These are phyloP conservation scores for Centaurea solstitialis DNA, from an alignment of 129 eudicot species.

Conservation along the genomic window DNA sequence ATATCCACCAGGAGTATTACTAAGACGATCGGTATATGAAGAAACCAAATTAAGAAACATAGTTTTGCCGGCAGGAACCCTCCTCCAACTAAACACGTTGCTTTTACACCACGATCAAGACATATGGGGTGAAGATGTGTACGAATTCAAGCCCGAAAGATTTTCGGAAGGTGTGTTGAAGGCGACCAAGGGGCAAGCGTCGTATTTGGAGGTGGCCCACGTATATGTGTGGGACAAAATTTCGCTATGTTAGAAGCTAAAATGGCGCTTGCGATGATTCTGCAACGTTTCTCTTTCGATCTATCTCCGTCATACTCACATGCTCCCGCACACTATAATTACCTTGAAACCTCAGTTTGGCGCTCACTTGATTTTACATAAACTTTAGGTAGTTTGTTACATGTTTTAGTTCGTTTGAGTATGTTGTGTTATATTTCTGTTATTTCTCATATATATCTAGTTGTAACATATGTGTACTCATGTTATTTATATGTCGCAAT, in stretches of 20 bases:
- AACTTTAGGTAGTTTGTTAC: background rate
- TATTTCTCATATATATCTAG: background rate
- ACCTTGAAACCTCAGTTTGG: constrained; percentile 30
- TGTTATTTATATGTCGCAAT: no score
- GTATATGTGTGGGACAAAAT: constrained; percentile 35
- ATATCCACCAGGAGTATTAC: constrained; percentile 2
- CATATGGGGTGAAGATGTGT: constrained; percentile 29
- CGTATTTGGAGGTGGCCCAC: constrained; percentile 35
- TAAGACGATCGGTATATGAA: constrained; percentile 9
- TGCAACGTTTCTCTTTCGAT: constrained; percentile 31
- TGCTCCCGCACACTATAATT: constrained; percentile 18
- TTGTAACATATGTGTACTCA: background rate
- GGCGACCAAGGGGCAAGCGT: constrained; percentile 23
- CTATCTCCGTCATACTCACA: constrained; percentile 34
- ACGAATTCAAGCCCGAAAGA: constrained; percentile 35
- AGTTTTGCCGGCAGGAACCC: constrained; percentile 26
- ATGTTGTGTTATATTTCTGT: background rate
- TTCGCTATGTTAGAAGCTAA: constrained; percentile 34
- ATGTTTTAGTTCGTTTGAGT: background rate
- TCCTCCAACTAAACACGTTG: constrained; percentile 7
- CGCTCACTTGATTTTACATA: constrained; percentile 25
- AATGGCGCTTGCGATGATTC: constrained; percentile 28
- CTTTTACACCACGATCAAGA: constrained; percentile 26
- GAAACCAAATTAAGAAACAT: constrained; percentile 29
- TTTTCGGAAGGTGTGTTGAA: constrained; percentile 20